Evolutionary conservation across 2,329 filamentous ascomycete genomes (phyloP), one percentile per base, ranked within the genome.

Genomic region (Aspergillus ruber): DNA sequence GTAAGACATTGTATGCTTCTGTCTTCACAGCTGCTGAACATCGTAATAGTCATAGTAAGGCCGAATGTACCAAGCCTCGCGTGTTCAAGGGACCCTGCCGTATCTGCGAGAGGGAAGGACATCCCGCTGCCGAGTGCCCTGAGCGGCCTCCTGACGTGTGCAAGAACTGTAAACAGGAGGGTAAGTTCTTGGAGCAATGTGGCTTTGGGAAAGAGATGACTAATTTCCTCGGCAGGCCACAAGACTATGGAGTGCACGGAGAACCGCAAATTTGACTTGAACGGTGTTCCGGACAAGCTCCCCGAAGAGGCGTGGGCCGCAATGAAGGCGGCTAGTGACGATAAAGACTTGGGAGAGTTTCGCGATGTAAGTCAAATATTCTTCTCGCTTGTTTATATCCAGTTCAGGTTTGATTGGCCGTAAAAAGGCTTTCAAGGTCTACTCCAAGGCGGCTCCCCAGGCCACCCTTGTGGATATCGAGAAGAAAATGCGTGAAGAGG

Each of bases 331-430:
- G 75, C 78, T 3, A 75, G 74, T 41, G 62, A 71, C 6, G 69
- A 68, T 8, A 69, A 66, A 33, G 77, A 81, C 38, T 61, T 81
- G 5, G 73, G 74, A 15, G 69, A 72, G 18, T 79, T 81, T 59
- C 74, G 71, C 38, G 62, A 69, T 33, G 73, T 74, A 63, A 46
- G 55, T 13, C 20, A 29, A 29, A 29, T 4, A 3, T 17, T 13
- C 15, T 15, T 38, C 17, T 39, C 4, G 17, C 15, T 12, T 39
- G 17, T 39, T 25, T 43, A 9, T 27, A 39, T 10, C 18, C 17
- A 41, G 10, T 27, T 40, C 33, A 38, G 23, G 29, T 42, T 20
- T 38, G 40, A 13, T 36, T 58, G 44, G 53, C 44, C 52, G 20
- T 39, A 18, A 32, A 21, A 45, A 75, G 67, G 70, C 67, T 3